phyloP scores from a whole-genome alignment of 2,329 filamentous ascomycete species.

The Fusarium chuoi region DNA sequence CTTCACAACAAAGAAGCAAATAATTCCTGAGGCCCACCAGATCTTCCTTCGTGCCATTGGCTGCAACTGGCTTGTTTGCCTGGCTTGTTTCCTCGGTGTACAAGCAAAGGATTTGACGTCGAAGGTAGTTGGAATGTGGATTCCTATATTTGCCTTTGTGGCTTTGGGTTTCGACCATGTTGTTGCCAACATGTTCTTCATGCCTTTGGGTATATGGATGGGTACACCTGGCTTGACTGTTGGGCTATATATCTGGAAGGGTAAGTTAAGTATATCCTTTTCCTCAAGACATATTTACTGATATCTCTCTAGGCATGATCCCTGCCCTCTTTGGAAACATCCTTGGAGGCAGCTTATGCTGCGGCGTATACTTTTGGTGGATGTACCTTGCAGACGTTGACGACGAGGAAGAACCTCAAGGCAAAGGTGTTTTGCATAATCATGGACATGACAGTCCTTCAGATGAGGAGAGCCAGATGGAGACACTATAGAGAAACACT shows the following conservation, averaged over 20 bases:
- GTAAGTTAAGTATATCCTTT: background rate
- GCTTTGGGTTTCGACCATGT: slow-evolving; percentile 65
- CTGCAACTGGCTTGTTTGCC: slow-evolving; percentile 67
- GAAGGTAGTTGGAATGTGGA: slow-evolving; percentile 67
- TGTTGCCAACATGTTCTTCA: slow-evolving; percentile 67
- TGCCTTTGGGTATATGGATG: slow-evolving; percentile 63
- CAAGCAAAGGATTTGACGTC: slow-evolving; percentile 61
- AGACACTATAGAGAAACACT: background rate
- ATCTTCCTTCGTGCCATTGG: slow-evolving; percentile 66
- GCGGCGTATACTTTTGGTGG: slow-evolving; percentile 52
- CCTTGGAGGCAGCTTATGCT: slow-evolving; percentile 63
- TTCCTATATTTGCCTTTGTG: slow-evolving; percentile 65
- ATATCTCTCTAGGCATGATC: slow-evolving; percentile 52
- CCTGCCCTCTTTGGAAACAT: slow-evolving; percentile 64
- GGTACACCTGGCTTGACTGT: slow-evolving; percentile 56
- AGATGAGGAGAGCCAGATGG: slow-evolving; percentile 34
- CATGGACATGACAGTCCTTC: slow-evolving; percentile 2
- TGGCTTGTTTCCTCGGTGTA: slow-evolving; percentile 60
- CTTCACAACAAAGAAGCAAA: slow-evolving; percentile 60
- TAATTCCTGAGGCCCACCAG: slow-evolving; percentile 59
- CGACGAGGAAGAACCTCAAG: background rate
- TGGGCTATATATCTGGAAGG: slow-evolving; percentile 67
- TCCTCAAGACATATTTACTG: background rate
- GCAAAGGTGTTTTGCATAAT: slow-evolving; percentile 6
- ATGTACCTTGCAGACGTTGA: slow-evolving; percentile 31